Evolutionary conservation across 2,329 filamentous ascomycete species (phyloP), one percentile per base, ranked within the genome.

Genomic region (Fusarium humuli): DNA sequence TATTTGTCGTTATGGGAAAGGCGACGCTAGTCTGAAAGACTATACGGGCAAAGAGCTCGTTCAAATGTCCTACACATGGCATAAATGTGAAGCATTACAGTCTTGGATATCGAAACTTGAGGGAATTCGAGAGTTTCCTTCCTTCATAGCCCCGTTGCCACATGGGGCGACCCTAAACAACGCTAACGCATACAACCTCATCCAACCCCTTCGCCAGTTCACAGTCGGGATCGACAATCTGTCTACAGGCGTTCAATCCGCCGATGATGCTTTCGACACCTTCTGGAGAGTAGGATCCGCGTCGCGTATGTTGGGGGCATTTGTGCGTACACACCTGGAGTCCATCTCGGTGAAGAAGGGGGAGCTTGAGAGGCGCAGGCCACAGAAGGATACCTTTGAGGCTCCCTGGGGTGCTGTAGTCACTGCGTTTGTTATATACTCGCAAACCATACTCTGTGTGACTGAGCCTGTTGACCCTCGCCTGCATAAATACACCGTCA

Each of bases 31-130:
- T 3, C 20, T 66, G 1, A n/a, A 60, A 10, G 37, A 20, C 14
- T 23, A 49, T 10, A 32, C 63, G 0, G 61, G 12, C 2, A 14
- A 34, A 13, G 9, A 48, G 16, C 14, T 66, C 2, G n/a, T 66
- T 3, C 45, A 66, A 6, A 25, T 66, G 23, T 61, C 61, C 2
- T 45, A 66, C 5, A 10, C n/a, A 5, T 66, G 63, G 63, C 63
- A 66, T 11, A 61, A 32, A 10, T 37, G 22, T 5, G 61, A 37
- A 13, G 61, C 55, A 3, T 10, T 34, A 10, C 23, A 66, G 9
- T 54, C 40, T 0, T 45, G 56, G 4, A 40, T n/a, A 3, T 20
- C 60, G 2, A 66, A 66, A 8, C 63, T 66, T 0, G 45, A 66
- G 5, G 63, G 54, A 1, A 49, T 66, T 3, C 63, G 63, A 4